Percentiles rank a stretch among this genome's conserved stretches.
Conservation (phyloP, 2,329 filamentous ascomycete genomes). For the Colletotrichum gigasporum region DNA sequence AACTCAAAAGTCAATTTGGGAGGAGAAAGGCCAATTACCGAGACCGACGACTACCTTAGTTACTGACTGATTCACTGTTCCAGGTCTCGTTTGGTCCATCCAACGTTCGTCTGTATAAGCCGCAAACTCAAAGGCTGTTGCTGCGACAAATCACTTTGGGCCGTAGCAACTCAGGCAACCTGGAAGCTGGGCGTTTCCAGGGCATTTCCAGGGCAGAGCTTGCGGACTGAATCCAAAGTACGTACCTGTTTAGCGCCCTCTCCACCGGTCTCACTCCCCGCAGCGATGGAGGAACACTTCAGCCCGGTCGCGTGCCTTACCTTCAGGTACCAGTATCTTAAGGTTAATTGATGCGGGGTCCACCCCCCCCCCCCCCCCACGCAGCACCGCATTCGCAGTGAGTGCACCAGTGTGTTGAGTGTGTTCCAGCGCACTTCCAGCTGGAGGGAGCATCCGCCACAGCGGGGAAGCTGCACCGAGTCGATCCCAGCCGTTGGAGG, state of each 20-base stretch:
- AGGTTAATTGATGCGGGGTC: constrained; percentile 25
- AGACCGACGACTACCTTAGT: not conserved
- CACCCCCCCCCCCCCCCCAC: not conserved
- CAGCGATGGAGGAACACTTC: too few species aligned
- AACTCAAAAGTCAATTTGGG: not conserved
- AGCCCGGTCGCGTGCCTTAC: too few species aligned
- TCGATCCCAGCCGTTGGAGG: not conserved
- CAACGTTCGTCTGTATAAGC: not conserved
- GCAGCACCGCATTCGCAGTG: not conserved
- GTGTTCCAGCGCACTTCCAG: not conserved
- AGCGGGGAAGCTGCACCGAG: constrained; percentile 25
- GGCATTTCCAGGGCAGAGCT: too few species aligned
- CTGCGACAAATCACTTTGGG: not conserved
- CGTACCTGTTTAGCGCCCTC: not conserved
- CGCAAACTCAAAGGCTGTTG: not conserved
- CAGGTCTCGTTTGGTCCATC: not conserved
- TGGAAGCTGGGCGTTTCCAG: too few species aligned
- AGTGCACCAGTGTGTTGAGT: not conserved
- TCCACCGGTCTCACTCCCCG: not conserved
- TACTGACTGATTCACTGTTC: not conserved
- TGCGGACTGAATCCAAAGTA: too few species aligned
- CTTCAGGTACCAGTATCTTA: too few species aligned
- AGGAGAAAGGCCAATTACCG: not conserved
- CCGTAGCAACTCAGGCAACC: too few species aligned
- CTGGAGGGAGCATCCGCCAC: constrained; percentile 5